Conservation (phyloP, 2,329 filamentous ascomycete genomes). For the Phoma sp. region DNA sequence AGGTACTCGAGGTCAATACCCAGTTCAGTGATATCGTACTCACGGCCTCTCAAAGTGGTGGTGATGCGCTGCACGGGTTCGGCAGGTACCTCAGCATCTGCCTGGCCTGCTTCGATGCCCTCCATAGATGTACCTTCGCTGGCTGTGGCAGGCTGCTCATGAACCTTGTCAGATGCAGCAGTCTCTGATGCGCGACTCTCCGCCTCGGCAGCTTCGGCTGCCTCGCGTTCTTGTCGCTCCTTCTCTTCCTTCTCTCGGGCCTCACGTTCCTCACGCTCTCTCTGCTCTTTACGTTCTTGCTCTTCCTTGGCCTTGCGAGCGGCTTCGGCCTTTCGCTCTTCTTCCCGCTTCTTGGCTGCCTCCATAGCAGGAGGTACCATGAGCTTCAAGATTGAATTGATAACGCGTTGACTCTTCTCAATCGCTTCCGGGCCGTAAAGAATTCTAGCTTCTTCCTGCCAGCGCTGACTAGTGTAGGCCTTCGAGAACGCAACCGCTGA, state of each 20-base stretch:
- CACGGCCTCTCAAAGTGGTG: slow-evolving; percentile 83
- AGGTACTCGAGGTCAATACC: slow-evolving; percentile 96
- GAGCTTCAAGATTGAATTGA: slow-evolving; percentile 72
- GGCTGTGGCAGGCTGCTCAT: slow-evolving; percentile 49
- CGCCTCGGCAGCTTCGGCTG: slow-evolving; percentile 48
- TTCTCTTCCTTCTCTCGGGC: slow-evolving; percentile 59
- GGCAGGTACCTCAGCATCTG: slow-evolving; percentile 46
- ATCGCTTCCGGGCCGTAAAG: slow-evolving; percentile 74
- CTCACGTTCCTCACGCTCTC: slow-evolving; percentile 65
- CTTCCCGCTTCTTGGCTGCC: slow-evolving; percentile 75
- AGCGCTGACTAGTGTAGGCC: slow-evolving; percentile 75
- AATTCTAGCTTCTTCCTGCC: slow-evolving; percentile 88
- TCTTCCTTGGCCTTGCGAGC: slow-evolving; percentile 69
- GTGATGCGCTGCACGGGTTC: slow-evolving; percentile 66
- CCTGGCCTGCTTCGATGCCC: slow-evolving; percentile 67
- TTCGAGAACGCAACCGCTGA: slow-evolving; percentile 79
- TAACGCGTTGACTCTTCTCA: slow-evolving; percentile 74
- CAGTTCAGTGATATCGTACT: slow-evolving; percentile 91
- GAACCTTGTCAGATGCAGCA: slow-evolving; percentile 24
- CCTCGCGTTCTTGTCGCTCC: slow-evolving; percentile 51
- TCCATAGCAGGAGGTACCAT: slow-evolving; percentile 87
- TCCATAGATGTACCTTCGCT: slow-evolving; percentile 70
- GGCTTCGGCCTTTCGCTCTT: slow-evolving; percentile 76
- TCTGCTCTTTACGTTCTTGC: slow-evolving; percentile 67
- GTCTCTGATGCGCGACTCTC: slow-evolving; percentile 46